Conservation (phyloP, 2,329 filamentous ascomycete genomes). For the Ascochyta viciae-villosae region DNA sequence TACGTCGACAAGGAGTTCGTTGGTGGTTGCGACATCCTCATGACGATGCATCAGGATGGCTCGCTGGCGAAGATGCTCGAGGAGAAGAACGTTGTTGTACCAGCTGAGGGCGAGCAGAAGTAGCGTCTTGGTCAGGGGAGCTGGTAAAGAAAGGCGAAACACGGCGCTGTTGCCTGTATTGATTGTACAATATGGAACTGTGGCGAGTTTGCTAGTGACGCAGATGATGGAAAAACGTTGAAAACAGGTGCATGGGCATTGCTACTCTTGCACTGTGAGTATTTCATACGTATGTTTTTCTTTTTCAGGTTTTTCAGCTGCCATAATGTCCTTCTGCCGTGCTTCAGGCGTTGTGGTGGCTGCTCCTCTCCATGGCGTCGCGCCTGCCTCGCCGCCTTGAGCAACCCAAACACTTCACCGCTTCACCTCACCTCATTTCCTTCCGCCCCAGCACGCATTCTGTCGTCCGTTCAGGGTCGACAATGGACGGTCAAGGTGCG, state of each 20-base stretch:
- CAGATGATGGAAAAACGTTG: not conserved
- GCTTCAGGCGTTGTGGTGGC: not conserved
- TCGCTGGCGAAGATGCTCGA: slow-evolving; percentile 90
- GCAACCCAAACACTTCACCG: not conserved
- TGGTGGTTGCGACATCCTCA: slow-evolving; percentile 95
- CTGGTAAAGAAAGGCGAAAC: not conserved
- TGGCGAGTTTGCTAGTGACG: not conserved
- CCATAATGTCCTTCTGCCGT: not conserved
- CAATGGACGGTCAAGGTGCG: not conserved
- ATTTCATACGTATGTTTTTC: not conserved
- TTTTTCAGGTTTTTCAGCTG: not conserved
- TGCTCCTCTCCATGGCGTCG: not conserved
- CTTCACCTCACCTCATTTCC: not conserved
- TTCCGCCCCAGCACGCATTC: not conserved
- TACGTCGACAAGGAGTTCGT: slow-evolving; percentile 97
- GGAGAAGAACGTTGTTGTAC: slow-evolving; percentile 85
- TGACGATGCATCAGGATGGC: slow-evolving; percentile 96
- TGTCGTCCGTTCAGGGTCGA: not conserved
- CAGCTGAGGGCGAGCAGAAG: slow-evolving; percentile 45
- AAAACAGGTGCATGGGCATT: not conserved
- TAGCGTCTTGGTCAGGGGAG: not conserved
- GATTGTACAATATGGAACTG: slow-evolving; percentile 10
- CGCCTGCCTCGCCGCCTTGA: not conserved
- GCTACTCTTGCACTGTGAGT: not conserved
- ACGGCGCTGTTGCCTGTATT: not conserved